A percentile compares a stretch with the other conserved stretches of the same genome.
Conservation (phyloP, 2,329 filamentous ascomycete species). For the Aspergillus japonicus region DNA sequence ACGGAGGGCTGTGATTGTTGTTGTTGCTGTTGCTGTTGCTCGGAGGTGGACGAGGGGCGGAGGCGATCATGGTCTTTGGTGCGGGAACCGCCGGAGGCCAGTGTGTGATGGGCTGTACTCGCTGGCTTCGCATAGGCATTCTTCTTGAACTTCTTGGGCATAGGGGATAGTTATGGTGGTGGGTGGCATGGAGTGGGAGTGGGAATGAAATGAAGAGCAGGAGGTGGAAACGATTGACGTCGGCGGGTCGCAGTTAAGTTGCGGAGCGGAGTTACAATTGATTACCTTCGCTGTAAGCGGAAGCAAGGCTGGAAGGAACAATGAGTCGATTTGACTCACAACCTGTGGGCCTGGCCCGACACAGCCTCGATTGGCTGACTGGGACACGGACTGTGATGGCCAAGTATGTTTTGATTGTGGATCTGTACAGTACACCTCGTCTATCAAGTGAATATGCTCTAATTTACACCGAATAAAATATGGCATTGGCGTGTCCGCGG, state of each 20-base stretch:
- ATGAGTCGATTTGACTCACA: not conserved
- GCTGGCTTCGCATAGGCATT: slow-evolving; percentile 41
- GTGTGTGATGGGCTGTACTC: slow-evolving; percentile 41
- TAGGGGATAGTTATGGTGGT: slow-evolving; percentile 26
- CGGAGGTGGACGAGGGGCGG: slow-evolving; percentile 17
- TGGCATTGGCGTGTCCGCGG: not conserved
- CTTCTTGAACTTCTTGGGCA: slow-evolving; percentile 50
- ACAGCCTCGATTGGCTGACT: too few species aligned
- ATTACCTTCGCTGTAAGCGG: not conserved
- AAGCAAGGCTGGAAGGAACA: not conserved
- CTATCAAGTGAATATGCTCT: slow-evolving; percentile 9
- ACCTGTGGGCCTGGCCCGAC: not conserved
- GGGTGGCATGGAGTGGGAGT: slow-evolving; percentile 11
- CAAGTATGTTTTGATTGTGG: not conserved
- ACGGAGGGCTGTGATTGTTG: slow-evolving; percentile 36
- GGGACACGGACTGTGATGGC: too few species aligned
- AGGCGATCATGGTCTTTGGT: slow-evolving; percentile 28
- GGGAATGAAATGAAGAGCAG: not conserved
- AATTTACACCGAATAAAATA: slow-evolving; percentile 13
- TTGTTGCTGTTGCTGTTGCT: slow-evolving; percentile 27
- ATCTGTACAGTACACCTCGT: slow-evolving; percentile 12
- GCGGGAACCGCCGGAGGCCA: slow-evolving; percentile 30
- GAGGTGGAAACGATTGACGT: not conserved
- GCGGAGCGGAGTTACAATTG: not conserved
- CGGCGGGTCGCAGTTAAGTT: not conserved